A percentile compares a stretch with the other conserved stretches of the same genome.
These are phyloP conservation scores for Grosmannia huntii DNA, from an alignment of 2,329 filamentous ascomycete genomes.

Conservation along the genomic window DNA sequence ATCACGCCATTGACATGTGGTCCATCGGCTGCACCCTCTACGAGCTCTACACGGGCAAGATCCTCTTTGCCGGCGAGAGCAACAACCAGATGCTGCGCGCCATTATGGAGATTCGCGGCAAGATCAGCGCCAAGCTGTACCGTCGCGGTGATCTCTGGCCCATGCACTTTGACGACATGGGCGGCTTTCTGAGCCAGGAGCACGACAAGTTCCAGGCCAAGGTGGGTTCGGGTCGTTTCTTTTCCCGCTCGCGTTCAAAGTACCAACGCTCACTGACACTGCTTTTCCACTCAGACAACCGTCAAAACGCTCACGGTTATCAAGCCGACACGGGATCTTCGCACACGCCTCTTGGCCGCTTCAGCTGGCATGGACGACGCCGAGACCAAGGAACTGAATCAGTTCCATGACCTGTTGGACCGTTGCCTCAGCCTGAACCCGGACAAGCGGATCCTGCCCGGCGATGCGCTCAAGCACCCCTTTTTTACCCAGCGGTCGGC, in stretches of 20 bases:
- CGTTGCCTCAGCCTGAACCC: conserved; percentile 82
- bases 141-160: conserved; percentile 66
- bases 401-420: conserved; percentile 80
- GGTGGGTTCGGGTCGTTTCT: conserved; percentile 25
- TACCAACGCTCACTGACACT: not conserved
- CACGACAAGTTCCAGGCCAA: conserved; percentile 79
- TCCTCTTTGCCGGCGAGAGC: conserved; percentile 84
- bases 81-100: conserved; percentile 98
- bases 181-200: conserved; percentile 76
- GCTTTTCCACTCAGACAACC: conserved; percentile 38
- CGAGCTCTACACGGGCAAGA: conserved; percentile 94
- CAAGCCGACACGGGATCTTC: conserved; percentile 71
- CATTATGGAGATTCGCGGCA: conserved; percentile 93
- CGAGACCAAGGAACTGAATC: conserved; percentile 64
- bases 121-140: conserved; percentile 78
- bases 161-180: conserved; percentile 72
- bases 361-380: conserved; percentile 60
- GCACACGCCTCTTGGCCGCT: conserved; percentile 63
- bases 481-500: conserved; percentile 51
- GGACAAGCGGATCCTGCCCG: conserved; percentile 78
- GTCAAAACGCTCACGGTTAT: conserved; percentile 54
- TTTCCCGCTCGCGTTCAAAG: not conserved
- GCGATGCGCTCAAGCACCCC: conserved; percentile 76
- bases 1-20: conserved; percentile 94
- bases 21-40: conserved; percentile 95